Base-by-base conservation (phyloP, 768 basidiomycete genomes). In the Lepiota subincarnata region DNA sequence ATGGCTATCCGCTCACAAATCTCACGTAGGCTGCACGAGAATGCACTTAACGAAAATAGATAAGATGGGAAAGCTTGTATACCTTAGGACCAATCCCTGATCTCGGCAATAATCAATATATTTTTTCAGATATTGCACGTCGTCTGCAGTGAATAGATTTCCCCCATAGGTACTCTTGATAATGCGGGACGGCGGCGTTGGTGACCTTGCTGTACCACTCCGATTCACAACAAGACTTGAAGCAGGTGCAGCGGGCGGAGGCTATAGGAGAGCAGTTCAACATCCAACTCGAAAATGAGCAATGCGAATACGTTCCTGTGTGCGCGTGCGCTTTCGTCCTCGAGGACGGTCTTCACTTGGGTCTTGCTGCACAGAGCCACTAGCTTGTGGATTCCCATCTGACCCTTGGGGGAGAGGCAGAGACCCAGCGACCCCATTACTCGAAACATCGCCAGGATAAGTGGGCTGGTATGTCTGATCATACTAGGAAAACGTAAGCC, bases 61-160 rank as follows among this genome's bases (percentile, higher is more conserved):
- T 42, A 22, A 1, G 6, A 12, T 14, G 19, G 12, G 43, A 11
- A 20, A 28, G 38, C 36, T 13, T 35, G 43, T 69, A 41, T 50
- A 87, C 87, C 87, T 91, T 40, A 93, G 72, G 7, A 92, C 88
- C 6, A 91, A 67, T 35, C 91, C 90, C 66, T 92, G 87, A 52
- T 92, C 89, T 62, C 91, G 89, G 62, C 91, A 93, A 61, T 91
- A 93, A 60, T 92, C 89, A 42, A 93, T 93, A 64, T 93, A 93
- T 64, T 83, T 86, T 63, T 91, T 90, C 56, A 93, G 76, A 65
- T 92, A 93, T 34, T 81, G 52, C 38, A 93, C 82, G 63, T 93
- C 91, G 44, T 92, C 91, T 1, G 84, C 77, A 0, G 91, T 93
- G 62, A 93, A 93, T 36, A 92, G 66, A 63, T 93, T 92, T 12